These are phyloP conservation scores for Fusarium torulosum DNA, from an alignment of 2,329 filamentous ascomycete species.

Conservation along the genomic window DNA sequence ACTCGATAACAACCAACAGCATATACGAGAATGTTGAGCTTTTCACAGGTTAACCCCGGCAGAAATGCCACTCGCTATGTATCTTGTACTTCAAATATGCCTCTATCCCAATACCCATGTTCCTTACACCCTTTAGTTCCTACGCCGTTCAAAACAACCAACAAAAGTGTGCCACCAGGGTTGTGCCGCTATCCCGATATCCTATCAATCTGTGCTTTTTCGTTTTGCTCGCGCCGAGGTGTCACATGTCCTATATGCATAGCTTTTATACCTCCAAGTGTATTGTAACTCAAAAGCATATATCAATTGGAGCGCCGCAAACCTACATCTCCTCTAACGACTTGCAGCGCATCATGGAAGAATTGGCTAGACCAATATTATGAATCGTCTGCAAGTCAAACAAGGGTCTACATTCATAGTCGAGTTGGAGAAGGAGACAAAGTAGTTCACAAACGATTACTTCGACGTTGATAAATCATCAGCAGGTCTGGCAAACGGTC, in stretches of 20 bases:
- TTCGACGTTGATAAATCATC: not conserved
- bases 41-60: not conserved
- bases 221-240: conserved; percentile 13
- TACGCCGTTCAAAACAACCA: conserved; percentile 1
- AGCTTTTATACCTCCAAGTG: not conserved
- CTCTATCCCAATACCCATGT: not conserved
- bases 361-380: not conserved
- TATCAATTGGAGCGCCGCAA: not conserved
- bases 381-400: not conserved
- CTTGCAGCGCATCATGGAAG: not conserved
- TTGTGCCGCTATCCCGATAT: conserved; percentile 17
- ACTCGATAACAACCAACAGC: not conserved
- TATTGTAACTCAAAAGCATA: not conserved
- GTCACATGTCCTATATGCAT: conserved; percentile 14
- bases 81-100: conserved; percentile 1
- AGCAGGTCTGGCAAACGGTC: not conserved
- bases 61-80: not conserved
- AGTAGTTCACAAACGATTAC: not conserved
- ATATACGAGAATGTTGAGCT: not conserved
- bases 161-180: conserved; percentile 3
- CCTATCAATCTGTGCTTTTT: conserved; percentile 1
- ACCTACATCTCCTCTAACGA: not conserved
- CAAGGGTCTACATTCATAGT: not conserved
- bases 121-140: not conserved
- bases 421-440: not conserved